Evolutionary conservation across 768 basidiomycete species (phyloP).

Genomic region (Calocybe cyanea): DNA sequence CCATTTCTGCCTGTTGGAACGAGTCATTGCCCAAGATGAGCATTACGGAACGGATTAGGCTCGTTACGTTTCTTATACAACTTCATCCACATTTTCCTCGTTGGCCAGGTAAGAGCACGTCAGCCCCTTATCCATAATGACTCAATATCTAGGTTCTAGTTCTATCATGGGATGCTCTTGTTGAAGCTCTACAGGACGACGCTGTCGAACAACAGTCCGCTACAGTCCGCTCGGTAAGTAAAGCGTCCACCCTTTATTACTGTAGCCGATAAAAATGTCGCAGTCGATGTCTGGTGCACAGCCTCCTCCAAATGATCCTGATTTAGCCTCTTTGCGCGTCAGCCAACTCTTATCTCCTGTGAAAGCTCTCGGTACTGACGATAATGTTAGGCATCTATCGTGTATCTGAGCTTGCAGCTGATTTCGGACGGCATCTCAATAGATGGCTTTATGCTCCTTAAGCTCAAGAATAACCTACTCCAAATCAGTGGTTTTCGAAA

Average conservation of each 20-base stretch:
- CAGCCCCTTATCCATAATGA: neutral
- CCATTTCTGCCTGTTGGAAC: constrained; percentile 66
- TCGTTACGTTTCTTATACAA: constrained; percentile 63
- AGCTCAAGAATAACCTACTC: constrained; percentile 55
- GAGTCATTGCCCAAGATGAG: constrained; percentile 55
- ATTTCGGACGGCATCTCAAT: constrained; percentile 58
- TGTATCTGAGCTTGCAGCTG: constrained; percentile 62
- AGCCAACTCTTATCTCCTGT: constrained; percentile 6
- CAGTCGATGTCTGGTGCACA: constrained; percentile 46
- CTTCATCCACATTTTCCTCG: constrained; percentile 63
- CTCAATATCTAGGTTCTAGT: constrained; percentile 33
- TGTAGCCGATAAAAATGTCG: neutral
- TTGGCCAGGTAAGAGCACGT: constrained; percentile 52
- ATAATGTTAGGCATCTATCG: constrained; percentile 42
- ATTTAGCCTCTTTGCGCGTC: constrained; percentile 46
- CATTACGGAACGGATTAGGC: constrained; percentile 50
- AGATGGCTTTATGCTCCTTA: constrained; percentile 49
- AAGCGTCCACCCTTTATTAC: neutral
- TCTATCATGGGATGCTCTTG: constrained; percentile 59
- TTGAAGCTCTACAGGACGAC: constrained; percentile 56
- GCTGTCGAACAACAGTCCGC: constrained; percentile 39
- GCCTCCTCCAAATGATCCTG: constrained; percentile 38
- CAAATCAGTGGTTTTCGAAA: constrained; percentile 52
- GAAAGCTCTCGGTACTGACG: neutral
- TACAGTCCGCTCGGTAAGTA: constrained; percentile 38